Evolutionary conservation across 805 yeast genomes (phyloP).

Genomic region (Metahyphopichia silvanorum): DNA sequence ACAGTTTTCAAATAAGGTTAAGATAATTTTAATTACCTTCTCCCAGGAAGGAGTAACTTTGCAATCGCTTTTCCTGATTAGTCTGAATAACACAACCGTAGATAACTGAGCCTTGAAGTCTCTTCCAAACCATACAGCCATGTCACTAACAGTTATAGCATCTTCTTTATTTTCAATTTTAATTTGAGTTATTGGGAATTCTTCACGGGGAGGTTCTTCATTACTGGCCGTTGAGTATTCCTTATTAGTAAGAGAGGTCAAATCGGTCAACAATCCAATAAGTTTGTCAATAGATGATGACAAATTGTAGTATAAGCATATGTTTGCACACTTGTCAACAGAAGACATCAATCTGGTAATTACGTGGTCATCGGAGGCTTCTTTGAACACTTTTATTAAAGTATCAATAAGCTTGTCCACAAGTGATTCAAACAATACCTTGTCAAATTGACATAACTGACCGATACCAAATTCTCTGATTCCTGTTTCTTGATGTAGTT

Average conservation of each 20-base stretch:
- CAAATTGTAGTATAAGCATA: constrained; percentile 65
- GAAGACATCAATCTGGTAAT: constrained; percentile 84
- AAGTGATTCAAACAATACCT: constrained; percentile 60
- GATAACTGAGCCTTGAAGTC: constrained; percentile 92
- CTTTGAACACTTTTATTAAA: constrained; percentile 72
- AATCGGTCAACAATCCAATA: constrained; percentile 60
- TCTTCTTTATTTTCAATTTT: constrained; percentile 52
- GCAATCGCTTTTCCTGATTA: constrained; percentile 57
- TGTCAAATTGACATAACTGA: constrained; percentile 59
- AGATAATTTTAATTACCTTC: constrained; percentile 53
- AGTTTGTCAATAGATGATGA: constrained; percentile 60
- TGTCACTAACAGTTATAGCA: constrained; percentile 71
- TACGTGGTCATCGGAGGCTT: constrained; percentile 87
- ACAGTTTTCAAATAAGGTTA: constrained; percentile 69
- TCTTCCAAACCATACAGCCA: constrained; percentile 80
- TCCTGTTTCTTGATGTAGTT: constrained; percentile 13
- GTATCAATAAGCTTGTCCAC: constrained; percentile 70
- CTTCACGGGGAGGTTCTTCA: constrained; percentile 32
- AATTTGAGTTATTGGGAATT: constrained; percentile 44
- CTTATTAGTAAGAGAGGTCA: constrained; percentile 61
- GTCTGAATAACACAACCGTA: constrained; percentile 78
- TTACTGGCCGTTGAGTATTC: constrained; percentile 15
- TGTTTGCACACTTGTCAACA: constrained; percentile 76
- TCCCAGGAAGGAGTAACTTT: constrained; percentile 58
- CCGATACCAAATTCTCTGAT: constrained; percentile 15